These are phyloP conservation scores for Catenaria anguillulae DNA, from an alignment of 371 early-diverging fungal genomes.

Conservation along the genomic window DNA sequence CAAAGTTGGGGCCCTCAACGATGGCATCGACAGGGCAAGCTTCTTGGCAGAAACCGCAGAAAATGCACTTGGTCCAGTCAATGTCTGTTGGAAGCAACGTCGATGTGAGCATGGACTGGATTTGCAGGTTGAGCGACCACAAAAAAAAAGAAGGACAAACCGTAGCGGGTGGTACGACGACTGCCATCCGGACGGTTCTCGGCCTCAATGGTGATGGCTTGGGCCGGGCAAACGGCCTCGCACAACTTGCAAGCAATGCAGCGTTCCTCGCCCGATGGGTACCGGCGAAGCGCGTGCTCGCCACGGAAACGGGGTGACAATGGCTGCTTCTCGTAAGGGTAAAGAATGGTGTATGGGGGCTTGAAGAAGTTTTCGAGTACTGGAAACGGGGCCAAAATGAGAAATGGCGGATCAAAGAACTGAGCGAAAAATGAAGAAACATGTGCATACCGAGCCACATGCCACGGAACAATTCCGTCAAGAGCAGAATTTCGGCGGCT, in stretches of 20 bases:
- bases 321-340: conserved; percentile 92
- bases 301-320: conserved; percentile 90
- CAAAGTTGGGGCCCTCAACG: conserved; percentile 94
- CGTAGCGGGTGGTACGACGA: conserved; percentile 91
- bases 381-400: neutral
- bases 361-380: conserved; percentile 83
- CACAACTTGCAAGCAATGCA: conserved; percentile 97
- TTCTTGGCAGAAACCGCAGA: conserved; percentile 96
- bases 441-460: conserved; percentile 51
- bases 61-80: conserved; percentile 95
- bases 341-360: conserved; percentile 88
- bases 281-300: conserved; percentile 90
- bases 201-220: conserved; percentile 97
- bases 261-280: conserved; percentile 94
- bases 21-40: conserved; percentile 95
- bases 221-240: conserved; percentile 95
- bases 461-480: conserved; percentile 83
- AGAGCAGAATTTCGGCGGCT: conserved; percentile 63
- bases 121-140: too few relatives aligned
- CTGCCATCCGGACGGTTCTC: conserved; percentile 91
- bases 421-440: neutral
- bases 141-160: neutral
- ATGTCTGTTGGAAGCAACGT: too few relatives aligned
- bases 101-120: neutral
- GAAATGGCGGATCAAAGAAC: too few relatives aligned